Conservation (phyloP, 2,329 filamentous ascomycete genomes). For the Fusarium sp. region DNA sequence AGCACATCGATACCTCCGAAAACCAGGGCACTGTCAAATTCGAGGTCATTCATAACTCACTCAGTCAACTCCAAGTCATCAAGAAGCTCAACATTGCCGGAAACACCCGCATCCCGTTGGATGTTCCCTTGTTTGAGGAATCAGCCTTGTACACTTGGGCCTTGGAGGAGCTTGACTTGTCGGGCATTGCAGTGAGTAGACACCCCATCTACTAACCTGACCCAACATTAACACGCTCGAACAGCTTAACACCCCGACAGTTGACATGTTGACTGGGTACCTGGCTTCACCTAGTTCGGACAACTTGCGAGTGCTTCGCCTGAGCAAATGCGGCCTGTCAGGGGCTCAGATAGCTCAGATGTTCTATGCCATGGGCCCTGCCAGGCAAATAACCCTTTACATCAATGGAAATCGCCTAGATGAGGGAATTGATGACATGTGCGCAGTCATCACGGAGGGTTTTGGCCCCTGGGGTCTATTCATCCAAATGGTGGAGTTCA, state of each 20-base stretch:
- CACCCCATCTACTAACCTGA: background rate
- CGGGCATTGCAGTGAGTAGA: slow-evolving; percentile 58
- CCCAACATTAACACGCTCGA: slow-evolving; percentile 15
- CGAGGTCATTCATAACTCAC: slow-evolving; percentile 54
- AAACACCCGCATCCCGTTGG: slow-evolving; percentile 57
- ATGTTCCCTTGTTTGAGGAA: slow-evolving; percentile 57
- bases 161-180: slow-evolving; percentile 63
- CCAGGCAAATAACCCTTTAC: slow-evolving; percentile 57
- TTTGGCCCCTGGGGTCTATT: slow-evolving; percentile 60
- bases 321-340: slow-evolving; percentile 62
- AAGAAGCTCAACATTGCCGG: slow-evolving; percentile 60
- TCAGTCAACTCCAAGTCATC: slow-evolving; percentile 55
- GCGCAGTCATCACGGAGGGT: slow-evolving; percentile 56
- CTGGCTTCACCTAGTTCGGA: slow-evolving; percentile 52
- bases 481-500: slow-evolving; percentile 66
- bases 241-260: slow-evolving; percentile 58
- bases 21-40: slow-evolving; percentile 61
- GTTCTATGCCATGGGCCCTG: slow-evolving; percentile 59
- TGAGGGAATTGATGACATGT: slow-evolving; percentile 59
- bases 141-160: slow-evolving; percentile 54
- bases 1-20: slow-evolving; percentile 60
- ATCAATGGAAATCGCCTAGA: slow-evolving; percentile 63
- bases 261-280: slow-evolving; percentile 57
- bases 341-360: slow-evolving; percentile 59
- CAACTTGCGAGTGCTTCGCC: slow-evolving; percentile 54